Conservation (phyloP, 1,284 basidiomycete species). For the Irpex lacteus region DNA sequence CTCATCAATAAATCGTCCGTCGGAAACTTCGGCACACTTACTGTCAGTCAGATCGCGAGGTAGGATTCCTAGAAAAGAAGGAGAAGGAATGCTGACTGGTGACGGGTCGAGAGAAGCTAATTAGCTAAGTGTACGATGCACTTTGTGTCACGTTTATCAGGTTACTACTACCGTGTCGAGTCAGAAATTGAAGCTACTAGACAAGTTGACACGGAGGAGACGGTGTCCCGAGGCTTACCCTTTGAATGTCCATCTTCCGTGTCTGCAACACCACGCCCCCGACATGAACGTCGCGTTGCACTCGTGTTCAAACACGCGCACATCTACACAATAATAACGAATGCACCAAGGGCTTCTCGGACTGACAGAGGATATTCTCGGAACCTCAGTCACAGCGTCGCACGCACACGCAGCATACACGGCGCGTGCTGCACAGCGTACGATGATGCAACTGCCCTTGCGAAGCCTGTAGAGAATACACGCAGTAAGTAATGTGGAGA, state of each 20-base stretch:
- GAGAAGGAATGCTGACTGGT: not conserved
- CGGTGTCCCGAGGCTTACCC: not conserved
- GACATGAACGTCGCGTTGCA: not conserved
- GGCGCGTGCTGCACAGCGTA: not conserved
- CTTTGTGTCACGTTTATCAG: not conserved
- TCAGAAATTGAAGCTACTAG: not conserved
- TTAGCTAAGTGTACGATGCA: not conserved
- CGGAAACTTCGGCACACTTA: not conserved
- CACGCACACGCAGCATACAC: not conserved
- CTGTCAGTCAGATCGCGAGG: not conserved
- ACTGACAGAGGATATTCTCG: not conserved
- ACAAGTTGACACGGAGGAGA: not conserved
- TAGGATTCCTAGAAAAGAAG: not conserved
- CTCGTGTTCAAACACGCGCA: not conserved
- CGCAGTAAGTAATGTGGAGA: not conserved
- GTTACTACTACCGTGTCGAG: not conserved
- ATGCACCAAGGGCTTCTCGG: not conserved
- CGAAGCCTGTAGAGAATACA: not conserved
- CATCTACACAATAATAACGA: not conserved
- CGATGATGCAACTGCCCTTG: not conserved
- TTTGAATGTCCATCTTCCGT: not conserved
- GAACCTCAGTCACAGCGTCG: not conserved
- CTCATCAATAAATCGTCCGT: not conserved
- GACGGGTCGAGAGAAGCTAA: not conserved
- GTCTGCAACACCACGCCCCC: not conserved